Base-by-base conservation (phyloP, 768 basidiomycete genomes). In the Lactarius vividus region DNA sequence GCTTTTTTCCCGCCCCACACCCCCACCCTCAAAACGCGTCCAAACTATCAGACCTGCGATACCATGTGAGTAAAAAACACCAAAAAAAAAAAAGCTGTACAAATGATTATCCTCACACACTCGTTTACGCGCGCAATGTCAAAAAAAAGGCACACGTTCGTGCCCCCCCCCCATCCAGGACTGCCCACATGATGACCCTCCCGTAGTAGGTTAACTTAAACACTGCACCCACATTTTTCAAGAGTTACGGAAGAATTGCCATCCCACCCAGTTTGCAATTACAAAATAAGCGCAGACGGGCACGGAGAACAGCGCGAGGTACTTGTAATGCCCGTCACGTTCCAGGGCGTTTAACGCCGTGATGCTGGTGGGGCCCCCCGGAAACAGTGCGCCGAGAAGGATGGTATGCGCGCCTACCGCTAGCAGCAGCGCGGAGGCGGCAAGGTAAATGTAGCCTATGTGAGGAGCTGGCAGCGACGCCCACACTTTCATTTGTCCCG, bases 261-360 rank as follows among this genome's bases (percentile, higher is more conserved):
- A 98, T 49, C 96, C 96, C 44, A 96, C 92, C 96, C 96, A 98
- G 73, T 98, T 98, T 49, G 94, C 94, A 72, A 98, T 98, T 61
- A 94, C 91, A 75, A 95, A 96, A 77, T 93, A 95, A 46, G 89
- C 82, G 11, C 83, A 85, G 9, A 88, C 88, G 15, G 96, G 94
- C 54, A 98, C 83, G 53, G 95, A 79, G 44, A 97, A 77, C 13
- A 95, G 77, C 35, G 77, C 72, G 70, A 96, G 85, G 77, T 96
- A 97, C 77, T 95, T 96, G 85, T 96, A 96, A 74, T 97, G 92
- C 28, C 80, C 85, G 78, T 96, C 95, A 46, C 77, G 71, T 2
- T 84, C 86, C 11, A 95, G 78, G 59, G 76, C 71, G 73, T 89
- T 86, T 65, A 94, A 77, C 23, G 86, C 55, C 92, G 9, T 57